phyloP scores from a whole-genome alignment of 805 yeast genomes.

The Lipomyces yamadae region DNA sequence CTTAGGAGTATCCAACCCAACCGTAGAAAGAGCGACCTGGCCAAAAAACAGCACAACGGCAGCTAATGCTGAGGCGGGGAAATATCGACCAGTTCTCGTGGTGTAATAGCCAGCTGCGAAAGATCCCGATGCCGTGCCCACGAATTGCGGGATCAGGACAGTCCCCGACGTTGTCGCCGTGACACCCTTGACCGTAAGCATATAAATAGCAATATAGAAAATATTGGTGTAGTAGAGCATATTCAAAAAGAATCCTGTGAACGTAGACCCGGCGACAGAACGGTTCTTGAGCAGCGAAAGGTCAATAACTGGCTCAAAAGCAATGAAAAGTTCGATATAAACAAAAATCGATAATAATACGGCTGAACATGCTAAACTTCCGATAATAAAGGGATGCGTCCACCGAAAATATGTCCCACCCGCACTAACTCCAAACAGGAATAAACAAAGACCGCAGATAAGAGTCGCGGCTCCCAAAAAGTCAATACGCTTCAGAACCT shows the following conservation, averaged over 20 bases:
- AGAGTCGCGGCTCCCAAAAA: conserved; percentile 65
- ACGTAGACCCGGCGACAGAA: conserved; percentile 66
- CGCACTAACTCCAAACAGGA: conserved; percentile 67
- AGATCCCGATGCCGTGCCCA: conserved; percentile 71
- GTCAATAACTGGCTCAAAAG: conserved; percentile 72
- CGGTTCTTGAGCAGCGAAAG: conserved; percentile 58
- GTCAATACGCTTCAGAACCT: conserved; percentile 60
- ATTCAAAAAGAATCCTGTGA: conserved; percentile 71
- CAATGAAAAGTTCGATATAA: conserved; percentile 55
- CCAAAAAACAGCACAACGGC: conserved; percentile 57
- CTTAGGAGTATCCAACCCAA: conserved; percentile 34
- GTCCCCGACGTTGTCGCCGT: conserved; percentile 62
- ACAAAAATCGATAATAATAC: conserved; percentile 50
- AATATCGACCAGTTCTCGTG: conserved; percentile 69
- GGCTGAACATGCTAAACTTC: conserved; percentile 46
- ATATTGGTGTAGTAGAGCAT: conserved; percentile 68
- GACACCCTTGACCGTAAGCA: conserved; percentile 58
- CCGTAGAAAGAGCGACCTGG: conserved; percentile 45
- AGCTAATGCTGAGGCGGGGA: conserved; percentile 51
- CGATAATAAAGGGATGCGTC: conserved; percentile 50
- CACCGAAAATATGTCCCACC: conserved; percentile 62
- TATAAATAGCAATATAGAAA: conserved; percentile 73
- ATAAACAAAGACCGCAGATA: conserved; percentile 58
- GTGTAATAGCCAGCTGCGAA: conserved; percentile 68
- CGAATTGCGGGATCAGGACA: conserved; percentile 58